Percentiles rank a stretch among this genome's conserved stretches.
These are phyloP conservation scores for Dispira parvispora DNA, from an alignment of 192 early-diverging fungal species.

Conservation along the genomic window DNA sequence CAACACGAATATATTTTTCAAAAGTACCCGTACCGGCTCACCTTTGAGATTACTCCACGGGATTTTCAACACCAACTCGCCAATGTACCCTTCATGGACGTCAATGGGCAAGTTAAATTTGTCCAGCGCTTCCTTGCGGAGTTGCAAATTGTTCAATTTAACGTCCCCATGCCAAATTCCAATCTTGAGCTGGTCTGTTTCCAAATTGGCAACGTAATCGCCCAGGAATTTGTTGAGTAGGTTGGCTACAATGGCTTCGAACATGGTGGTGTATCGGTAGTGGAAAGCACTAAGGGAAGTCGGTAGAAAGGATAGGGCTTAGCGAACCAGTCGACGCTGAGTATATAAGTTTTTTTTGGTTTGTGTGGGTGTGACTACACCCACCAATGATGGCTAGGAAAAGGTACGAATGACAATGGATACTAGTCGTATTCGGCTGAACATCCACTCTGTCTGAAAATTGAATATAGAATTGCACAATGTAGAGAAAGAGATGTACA, in stretches of 20 bases:
- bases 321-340: too few species aligned
- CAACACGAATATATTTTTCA: constrained; percentile 78
- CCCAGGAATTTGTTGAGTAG: constrained; percentile 75
- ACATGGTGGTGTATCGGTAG: constrained; percentile 26
- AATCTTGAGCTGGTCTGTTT: constrained; percentile 85
- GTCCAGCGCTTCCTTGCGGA: constrained; percentile 80
- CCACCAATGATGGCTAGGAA: too few species aligned
- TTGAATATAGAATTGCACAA: too few species aligned
- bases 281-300: too few species aligned
- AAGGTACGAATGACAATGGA: too few species aligned
- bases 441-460: too few species aligned
- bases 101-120: constrained; percentile 91
- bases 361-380: too few species aligned
- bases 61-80: constrained; percentile 80
- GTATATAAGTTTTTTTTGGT: too few species aligned
- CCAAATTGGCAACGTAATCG: constrained; percentile 88
- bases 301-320: too few species aligned
- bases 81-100: constrained; percentile 83
- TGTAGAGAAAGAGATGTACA: too few species aligned
- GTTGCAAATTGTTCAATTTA: constrained; percentile 74
- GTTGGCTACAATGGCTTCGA: constrained; percentile 60
- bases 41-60: constrained; percentile 95
- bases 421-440: too few species aligned
- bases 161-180: constrained; percentile 96
- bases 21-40: constrained; percentile 74